A percentile compares a stretch with the other conserved stretches of the same genome.
Conservation (phyloP, 257 asterid species). For the Solanum gracilifrons region DNA sequence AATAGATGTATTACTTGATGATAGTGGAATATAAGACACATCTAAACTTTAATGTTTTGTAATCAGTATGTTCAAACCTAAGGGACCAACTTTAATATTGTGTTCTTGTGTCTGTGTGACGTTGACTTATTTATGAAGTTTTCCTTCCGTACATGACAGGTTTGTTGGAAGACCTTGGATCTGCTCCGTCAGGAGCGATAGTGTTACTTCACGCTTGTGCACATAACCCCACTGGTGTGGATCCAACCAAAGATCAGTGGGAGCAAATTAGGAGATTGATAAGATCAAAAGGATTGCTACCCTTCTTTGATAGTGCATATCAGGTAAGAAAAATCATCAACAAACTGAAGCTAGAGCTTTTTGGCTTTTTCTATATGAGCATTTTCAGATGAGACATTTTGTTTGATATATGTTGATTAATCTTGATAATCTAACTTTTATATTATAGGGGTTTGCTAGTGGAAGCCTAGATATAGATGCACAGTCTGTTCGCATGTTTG, state of each 20-base stretch:
- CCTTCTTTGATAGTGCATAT: slow-evolving; percentile 98
- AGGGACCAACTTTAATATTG: neutral
- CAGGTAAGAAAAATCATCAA: slow-evolving; percentile 40
- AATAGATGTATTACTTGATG: neutral
- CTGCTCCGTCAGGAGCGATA: slow-evolving; percentile 90
- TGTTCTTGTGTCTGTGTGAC: neutral
- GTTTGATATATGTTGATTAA: neutral
- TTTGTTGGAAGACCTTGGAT: slow-evolving; percentile 88
- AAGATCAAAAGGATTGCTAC: slow-evolving; percentile 74
- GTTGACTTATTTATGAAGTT: neutral
- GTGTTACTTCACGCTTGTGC: slow-evolving; percentile 99
- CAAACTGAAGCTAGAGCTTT: neutral
- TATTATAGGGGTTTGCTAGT: slow-evolving; percentile 84
- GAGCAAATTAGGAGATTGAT: slow-evolving; percentile 75
- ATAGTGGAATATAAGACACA: neutral
- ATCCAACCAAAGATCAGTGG: slow-evolving; percentile 93
- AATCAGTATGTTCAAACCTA: neutral
- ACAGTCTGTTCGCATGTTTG: slow-evolving; percentile 70
- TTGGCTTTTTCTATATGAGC: neutral
- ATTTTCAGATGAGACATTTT: neutral
- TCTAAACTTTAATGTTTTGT: neutral
- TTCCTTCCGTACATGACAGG: slow-evolving; percentile 36
- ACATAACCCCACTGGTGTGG: slow-evolving; percentile 99
- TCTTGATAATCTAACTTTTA: neutral
- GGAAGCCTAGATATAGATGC: slow-evolving; percentile 96